Percentiles rank a stretch among this genome's conserved stretches.
phyloP scores from a whole-genome alignment of 2,329 filamentous ascomycete species.

The Byssoonygena ceratinophila region DNA sequence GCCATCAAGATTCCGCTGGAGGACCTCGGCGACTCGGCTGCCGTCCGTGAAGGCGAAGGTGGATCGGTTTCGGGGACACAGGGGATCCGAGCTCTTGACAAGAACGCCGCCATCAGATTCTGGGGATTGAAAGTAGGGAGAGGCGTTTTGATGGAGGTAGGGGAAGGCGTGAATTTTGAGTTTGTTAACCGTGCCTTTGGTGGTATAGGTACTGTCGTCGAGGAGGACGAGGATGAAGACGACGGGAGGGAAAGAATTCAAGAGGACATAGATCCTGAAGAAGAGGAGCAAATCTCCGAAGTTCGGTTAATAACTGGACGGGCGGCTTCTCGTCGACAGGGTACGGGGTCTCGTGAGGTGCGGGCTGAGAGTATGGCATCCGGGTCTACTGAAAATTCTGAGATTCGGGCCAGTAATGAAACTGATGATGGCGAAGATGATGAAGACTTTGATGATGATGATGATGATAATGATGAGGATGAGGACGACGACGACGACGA shows the following conservation, averaged over 20 bases:
- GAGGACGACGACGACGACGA: conserved; percentile 26
- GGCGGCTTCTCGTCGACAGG: not conserved
- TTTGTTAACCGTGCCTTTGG: conserved; percentile 53
- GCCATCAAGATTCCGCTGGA: conserved; percentile 45
- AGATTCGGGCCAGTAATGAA: conserved; percentile 1
- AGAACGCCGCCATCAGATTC: conserved; percentile 34
- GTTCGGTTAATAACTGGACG: conserved; percentile 22
- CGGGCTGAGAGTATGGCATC: too few relatives aligned
- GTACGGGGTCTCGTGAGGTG: too few relatives aligned
- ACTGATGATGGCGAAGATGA: conserved; percentile 10
- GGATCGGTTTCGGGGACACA: not conserved
- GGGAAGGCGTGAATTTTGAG: conserved; percentile 45
- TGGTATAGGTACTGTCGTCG: conserved; percentile 42
- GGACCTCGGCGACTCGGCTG: conserved; percentile 37
- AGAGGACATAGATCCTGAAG: conserved; percentile 38
- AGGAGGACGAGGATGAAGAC: conserved; percentile 28
- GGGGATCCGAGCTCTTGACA: conserved; percentile 26
- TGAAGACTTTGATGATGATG: conserved; percentile 12
- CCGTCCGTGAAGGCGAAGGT: conserved; percentile 16
- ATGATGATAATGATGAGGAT: conserved; percentile 23
- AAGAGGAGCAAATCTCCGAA: conserved; percentile 35
- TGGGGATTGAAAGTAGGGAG: conserved; percentile 53
- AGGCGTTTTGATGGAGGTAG: conserved; percentile 49
- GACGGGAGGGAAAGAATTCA: conserved; percentile 38
- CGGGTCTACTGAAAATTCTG: not conserved